Evolutionary conservation across 768 basidiomycete genomes (phyloP).

Genomic region (Clitopilus passeckerianus): DNA sequence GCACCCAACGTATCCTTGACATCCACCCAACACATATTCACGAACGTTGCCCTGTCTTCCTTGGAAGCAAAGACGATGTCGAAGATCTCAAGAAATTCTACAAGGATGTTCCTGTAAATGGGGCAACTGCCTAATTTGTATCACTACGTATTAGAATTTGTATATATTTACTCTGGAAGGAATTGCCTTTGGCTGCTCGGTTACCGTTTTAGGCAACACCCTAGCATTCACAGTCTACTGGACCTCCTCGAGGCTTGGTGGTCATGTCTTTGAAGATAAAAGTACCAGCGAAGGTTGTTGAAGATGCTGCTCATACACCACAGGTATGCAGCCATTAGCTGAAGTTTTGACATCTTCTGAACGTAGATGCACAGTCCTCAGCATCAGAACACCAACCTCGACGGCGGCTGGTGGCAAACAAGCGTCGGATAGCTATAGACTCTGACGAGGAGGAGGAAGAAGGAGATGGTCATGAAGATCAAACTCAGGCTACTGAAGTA

Average conservation of each 20-base stretch:
- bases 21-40: slow-evolving; percentile 84
- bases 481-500: not conserved
- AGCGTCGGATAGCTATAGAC: slow-evolving; percentile 18
- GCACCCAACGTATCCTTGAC: slow-evolving; percentile 89
- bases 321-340: slow-evolving; percentile 2
- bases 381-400: slow-evolving; percentile 9
- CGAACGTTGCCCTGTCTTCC: slow-evolving; percentile 88
- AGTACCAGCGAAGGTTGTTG: not conserved
- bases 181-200: not conserved
- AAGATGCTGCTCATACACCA: not conserved
- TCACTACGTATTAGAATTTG: not conserved
- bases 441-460: slow-evolving; percentile 20
- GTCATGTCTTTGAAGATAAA: not conserved
- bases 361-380: not conserved
- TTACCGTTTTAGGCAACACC: not conserved
- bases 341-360: not conserved
- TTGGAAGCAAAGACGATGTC: slow-evolving; percentile 93
- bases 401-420: slow-evolving; percentile 18
- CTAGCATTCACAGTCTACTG: not conserved
- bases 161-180: slow-evolving; percentile 4
- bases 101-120: slow-evolving; percentile 30
- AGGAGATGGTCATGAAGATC: slow-evolving; percentile 7
- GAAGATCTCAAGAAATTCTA: slow-evolving; percentile 87
- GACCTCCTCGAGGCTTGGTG: not conserved
- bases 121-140: slow-evolving; percentile 11